Base-by-base conservation (phyloP, 2,329 filamentous ascomycete species). In the Botryotinia calthae region DNA sequence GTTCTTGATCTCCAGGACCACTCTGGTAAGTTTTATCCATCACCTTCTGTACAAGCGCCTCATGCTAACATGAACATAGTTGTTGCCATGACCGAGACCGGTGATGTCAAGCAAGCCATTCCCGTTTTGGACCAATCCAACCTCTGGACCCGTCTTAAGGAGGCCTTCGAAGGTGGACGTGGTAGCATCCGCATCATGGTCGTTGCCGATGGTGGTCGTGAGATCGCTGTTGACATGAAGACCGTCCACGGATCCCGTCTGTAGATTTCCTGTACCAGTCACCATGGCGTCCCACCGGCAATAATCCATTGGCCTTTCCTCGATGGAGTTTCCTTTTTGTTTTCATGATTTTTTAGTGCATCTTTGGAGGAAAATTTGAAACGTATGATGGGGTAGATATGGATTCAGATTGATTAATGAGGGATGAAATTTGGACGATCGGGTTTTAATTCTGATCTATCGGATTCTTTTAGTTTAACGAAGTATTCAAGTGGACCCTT, bases 211-310 rank as follows among this genome's bases (percentile, higher is more conserved):
- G 88, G 91, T 81, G 95, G 94, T 80, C 90, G 92, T 81, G 96
- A 99, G 90, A 90, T 99, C 82, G 95, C 93, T 80, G 96, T 99
- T 79, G 96, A 99, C 89, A 96, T 97, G 90, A 98, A 98, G 93
- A 93, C 97, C 82, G 93, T 98, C 82, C 96, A 99, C 86, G 89
- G 89, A 82, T 90, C 89, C 78, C 87, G 87, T 80, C 84, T 91
- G 83, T 91, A 79, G 71, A 69, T 54, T 61, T 62, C 63, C 56
- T 72, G 68, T 59, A 70, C 62, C 31, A 40, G 34, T 56, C 56
- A 62, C 54, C 56, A 70, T 70, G 66, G 65, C 66, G 65, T 72
- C 56, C 31, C 37, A 70, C 40, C 61, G 71, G 44, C 56, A 59
- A 67, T 40, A n/a, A 42, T 61, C 59, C 59, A 62, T 25, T 62